Evolutionary conservation across 2,329 filamentous ascomycete species (phyloP).

Genomic region (Chaetomium strumarium): DNA sequence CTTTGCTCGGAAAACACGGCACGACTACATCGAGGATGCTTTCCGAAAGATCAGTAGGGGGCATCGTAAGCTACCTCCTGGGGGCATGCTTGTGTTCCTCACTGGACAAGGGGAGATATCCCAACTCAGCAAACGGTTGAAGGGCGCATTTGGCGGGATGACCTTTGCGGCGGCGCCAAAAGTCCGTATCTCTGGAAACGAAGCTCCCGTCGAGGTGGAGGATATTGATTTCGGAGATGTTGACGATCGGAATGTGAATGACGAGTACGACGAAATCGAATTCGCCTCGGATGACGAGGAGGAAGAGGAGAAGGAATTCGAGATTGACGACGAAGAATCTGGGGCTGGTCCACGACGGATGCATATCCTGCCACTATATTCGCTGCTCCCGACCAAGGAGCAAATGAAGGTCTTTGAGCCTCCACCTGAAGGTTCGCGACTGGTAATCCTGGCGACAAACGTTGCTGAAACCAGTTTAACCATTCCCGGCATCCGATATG

Average conservation of each 20-base stretch:
- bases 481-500: conserved; percentile 90
- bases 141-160: conserved; percentile 57
- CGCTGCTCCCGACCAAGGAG: conserved; percentile 81
- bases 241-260: conserved; percentile 58
- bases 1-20: conserved; percentile 74
- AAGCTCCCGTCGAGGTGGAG: conserved; percentile 75
- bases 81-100: conserved; percentile 88
- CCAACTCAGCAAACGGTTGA: conserved; percentile 73
- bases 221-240: conserved; percentile 75
- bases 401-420: conserved; percentile 87
- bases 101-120: conserved; percentile 91
- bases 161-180: conserved; percentile 54
- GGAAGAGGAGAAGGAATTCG: conserved; percentile 58
- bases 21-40: conserved; percentile 86
- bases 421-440: conserved; percentile 72
- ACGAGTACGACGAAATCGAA: conserved; percentile 48
- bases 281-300: conserved; percentile 57
- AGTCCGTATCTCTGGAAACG: conserved; percentile 69
- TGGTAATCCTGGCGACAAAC: conserved; percentile 90
- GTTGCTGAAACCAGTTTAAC: conserved; percentile 96
- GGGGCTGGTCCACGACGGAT: conserved; percentile 63
- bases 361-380: conserved; percentile 90
- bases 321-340: conserved; percentile 56
- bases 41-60: conserved; percentile 82
- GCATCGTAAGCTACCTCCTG: conserved; percentile 82